Evolutionary conservation across 2,329 filamentous ascomycete species (phyloP).

Genomic region (Fusarium newnesense): DNA sequence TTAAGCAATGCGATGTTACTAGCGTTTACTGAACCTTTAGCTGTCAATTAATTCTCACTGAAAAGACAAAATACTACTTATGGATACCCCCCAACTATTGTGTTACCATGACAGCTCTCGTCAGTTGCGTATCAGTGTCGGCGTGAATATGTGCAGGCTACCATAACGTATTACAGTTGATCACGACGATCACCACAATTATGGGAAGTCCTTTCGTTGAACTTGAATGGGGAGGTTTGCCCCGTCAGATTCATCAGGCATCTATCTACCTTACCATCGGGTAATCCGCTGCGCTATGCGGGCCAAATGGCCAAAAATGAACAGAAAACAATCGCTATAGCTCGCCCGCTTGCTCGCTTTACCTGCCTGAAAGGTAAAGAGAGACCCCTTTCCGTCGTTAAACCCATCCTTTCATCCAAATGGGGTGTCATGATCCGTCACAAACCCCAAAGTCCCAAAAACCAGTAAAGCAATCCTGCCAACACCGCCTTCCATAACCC

Average conservation of each 20-base stretch:
- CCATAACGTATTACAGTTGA: not conserved
- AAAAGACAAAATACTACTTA: not conserved
- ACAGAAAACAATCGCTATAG: slow-evolving; percentile 32
- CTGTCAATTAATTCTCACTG: not conserved
- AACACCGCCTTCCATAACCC: slow-evolving; percentile 38
- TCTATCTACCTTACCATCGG: slow-evolving; percentile 15
- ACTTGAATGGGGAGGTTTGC: not conserved
- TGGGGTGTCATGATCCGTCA: slow-evolving; percentile 18
- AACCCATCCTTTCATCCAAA: slow-evolving; percentile 33
- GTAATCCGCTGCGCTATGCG: slow-evolving; percentile 10
- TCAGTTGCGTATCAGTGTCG: not conserved
- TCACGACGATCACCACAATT: not conserved
- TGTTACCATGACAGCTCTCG: not conserved
- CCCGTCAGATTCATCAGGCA: slow-evolving; percentile 17
- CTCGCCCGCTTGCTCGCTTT: slow-evolving; percentile 23
- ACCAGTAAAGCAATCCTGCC: slow-evolving; percentile 37
- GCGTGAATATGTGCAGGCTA: not conserved
- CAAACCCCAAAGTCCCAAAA: slow-evolving; percentile 28
- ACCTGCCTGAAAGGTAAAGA: slow-evolving; percentile 13
- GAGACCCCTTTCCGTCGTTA: slow-evolving; percentile 20
- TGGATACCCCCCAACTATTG: not conserved
- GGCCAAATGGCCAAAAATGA: slow-evolving; percentile 6
- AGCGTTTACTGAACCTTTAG: not conserved
- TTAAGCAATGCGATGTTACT: not conserved
- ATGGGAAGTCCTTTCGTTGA: not conserved